Percentiles rank a stretch among this genome's conserved stretches.
Evolutionary conservation across 495 filamentous ascomycete species (phyloP).

Genomic region (Penicillium taxi): DNA sequence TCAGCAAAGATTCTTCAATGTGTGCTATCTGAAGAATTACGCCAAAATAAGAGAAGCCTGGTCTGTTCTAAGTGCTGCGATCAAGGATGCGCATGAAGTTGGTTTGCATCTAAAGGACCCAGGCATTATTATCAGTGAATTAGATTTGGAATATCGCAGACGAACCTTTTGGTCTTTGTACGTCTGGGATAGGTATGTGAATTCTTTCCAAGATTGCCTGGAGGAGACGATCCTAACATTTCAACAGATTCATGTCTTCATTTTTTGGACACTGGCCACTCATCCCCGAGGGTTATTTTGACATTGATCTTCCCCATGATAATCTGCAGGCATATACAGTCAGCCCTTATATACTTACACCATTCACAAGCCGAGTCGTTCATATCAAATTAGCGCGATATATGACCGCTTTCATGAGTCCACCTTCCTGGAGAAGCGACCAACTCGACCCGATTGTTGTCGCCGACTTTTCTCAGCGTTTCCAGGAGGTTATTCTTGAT

Average conservation of each 20-base stretch:
- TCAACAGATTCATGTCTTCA: constrained; percentile 11
- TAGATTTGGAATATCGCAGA: constrained; percentile 15
- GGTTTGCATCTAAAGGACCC: constrained; percentile 12
- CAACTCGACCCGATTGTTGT: constrained; percentile 6
- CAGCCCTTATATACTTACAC: constrained; percentile 10
- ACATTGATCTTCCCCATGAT: constrained; percentile 13
- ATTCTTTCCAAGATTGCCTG: not conserved
- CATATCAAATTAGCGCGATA: constrained; percentile 13
- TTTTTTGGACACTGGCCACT: constrained; percentile 16
- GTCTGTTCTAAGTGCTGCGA: constrained; percentile 9
- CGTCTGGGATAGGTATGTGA: constrained; percentile 14
- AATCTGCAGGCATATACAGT: constrained; percentile 3
- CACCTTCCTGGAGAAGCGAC: constrained; percentile 13
- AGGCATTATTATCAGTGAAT: constrained; percentile 5
- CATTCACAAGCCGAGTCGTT: constrained; percentile 14
- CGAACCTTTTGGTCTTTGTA: constrained; percentile 16
- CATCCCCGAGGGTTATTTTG: constrained; percentile 16
- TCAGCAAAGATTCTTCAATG: constrained; percentile 12
- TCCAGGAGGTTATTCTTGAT: constrained; percentile 13
- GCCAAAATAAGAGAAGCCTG: constrained; percentile 11
- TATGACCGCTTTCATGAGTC: constrained; percentile 15
- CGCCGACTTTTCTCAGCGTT: constrained; percentile 12
- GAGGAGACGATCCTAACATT: not conserved
- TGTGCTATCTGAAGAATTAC: constrained; percentile 11
- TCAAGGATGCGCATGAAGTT: constrained; percentile 15